A percentile compares a stretch with the other conserved stretches of the same genome.
phyloP scores from a whole-genome alignment of 352 stramenopile species.

The Phytophthora syringae region DNA sequence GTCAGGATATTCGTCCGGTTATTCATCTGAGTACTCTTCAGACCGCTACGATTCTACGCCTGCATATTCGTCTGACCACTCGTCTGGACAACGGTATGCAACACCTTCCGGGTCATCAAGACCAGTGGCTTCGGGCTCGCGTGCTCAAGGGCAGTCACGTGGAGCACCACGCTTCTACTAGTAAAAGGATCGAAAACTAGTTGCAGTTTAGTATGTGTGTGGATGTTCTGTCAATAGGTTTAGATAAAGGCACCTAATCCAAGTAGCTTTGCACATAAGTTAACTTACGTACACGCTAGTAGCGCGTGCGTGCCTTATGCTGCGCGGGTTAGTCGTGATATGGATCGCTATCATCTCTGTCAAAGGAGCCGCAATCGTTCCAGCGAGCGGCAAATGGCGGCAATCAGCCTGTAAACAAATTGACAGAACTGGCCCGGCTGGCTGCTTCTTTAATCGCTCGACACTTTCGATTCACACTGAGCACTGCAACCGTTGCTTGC shows the following conservation, averaged over 20 bases:
- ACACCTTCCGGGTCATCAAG: constrained; percentile 28
- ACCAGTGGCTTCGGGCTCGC: no score
- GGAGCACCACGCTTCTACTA: constrained; percentile 18
- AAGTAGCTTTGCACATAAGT: not conserved
- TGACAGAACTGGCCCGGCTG: no score
- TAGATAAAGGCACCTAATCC: not conserved
- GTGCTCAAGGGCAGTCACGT: constrained; percentile 23
- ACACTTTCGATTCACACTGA: no score
- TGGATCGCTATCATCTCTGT: no score
- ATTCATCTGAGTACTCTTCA: constrained; percentile 21
- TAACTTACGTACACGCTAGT: no score
- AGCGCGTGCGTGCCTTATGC: no score
- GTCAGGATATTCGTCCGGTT: constrained; percentile 23
- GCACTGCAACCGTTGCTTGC: no score
- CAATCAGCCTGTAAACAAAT: no score
- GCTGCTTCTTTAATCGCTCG: no score
- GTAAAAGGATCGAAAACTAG: not conserved
- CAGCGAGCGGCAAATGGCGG: no score
- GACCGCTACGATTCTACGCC: constrained; percentile 23
- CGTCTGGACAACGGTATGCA: constrained; percentile 17
- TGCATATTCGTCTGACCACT: constrained; percentile 16
- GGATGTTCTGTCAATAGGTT: constrained; percentile 2
- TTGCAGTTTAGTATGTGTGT: not conserved
- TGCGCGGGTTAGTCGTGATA: no score
- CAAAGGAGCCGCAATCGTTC: no score